These are phyloP conservation scores for Phytopythium sindhum DNA, from an alignment of 352 stramenopile genomes.

Conservation along the genomic window DNA sequence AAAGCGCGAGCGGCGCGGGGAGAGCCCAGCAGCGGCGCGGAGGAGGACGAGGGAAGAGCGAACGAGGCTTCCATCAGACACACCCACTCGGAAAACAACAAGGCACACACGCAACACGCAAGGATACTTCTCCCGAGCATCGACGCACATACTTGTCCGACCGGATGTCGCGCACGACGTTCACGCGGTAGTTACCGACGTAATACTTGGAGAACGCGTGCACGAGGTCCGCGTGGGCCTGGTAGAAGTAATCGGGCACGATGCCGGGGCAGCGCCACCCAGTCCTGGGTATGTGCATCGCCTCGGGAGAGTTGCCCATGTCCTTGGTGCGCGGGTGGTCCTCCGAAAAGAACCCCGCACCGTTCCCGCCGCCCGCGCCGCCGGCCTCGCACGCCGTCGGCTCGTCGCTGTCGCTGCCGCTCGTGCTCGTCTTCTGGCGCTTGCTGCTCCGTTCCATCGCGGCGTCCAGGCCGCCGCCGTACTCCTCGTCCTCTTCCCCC, in stretches of 20 bases:
- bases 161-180: conserved; percentile 59
- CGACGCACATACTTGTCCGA: conserved; percentile 46
- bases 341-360: conserved; percentile 25
- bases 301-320: background rate
- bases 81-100: conserved; percentile 8
- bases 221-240: conserved; percentile 41
- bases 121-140: conserved; percentile 1
- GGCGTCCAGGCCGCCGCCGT: conserved; percentile 5
- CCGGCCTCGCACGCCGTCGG: conserved; percentile 1
- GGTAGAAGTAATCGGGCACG: conserved; percentile 53
- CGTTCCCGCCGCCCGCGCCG: conserved; percentile 3
- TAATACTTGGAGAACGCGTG: conserved; percentile 70
- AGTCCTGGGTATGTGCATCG: conserved; percentile 43
- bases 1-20: background rate
- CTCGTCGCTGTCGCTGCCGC: conserved; percentile 15
- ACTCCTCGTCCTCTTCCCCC: conserved; percentile 10
- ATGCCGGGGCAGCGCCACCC: conserved; percentile 62
- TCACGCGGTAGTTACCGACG: conserved; percentile 56
- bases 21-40: background rate
- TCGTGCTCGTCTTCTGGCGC: conserved; percentile 15
- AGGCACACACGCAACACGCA: background rate
- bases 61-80: conserved; percentile 5
- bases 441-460: conserved; percentile 12
- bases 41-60: background rate
- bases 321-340: conserved; percentile 13